Base-by-base conservation (phyloP, 2,329 filamentous ascomycete genomes). In the Westerdykella sp. region DNA sequence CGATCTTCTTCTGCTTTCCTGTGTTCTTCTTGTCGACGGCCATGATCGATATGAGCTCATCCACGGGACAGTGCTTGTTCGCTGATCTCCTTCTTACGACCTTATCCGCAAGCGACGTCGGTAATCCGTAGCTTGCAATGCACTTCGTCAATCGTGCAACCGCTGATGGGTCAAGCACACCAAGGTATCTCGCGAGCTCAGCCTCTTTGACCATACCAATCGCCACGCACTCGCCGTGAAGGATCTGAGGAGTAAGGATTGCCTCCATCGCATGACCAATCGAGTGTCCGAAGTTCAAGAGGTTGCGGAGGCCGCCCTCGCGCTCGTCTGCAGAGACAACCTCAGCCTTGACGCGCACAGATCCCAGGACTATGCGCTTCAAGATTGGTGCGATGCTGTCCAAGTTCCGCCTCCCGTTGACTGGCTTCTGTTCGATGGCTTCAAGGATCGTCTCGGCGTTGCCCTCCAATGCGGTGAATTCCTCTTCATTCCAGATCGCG, bases 141-240 rank as follows among this genome's bases (percentile, higher is more conserved):
- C 90, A 97, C 68, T 97, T 97, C 43, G 84, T 80, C 40, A 98
- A 73, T 44, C 93, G 83, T 9, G 93, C 87, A 11, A 98, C 90
- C 25, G 91, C 93, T 43, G 85, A 86, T 5, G 87, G 87, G 40
- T 84, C 83, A 23, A 98, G 73, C 14, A 95, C 77, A 34, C 93
- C 93, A 1, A 98, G 76, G 66, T 90, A 87, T 44, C 93, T 84
- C 18, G 93, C 87, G 43, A 98, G 73, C 66, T 97, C 93, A 10
- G 91, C 93, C 69, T 98, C 93, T 66, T 94, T 95, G 46, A 97
- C 87, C 93, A 98, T 98, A 21, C 93, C 93, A 55, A 98, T 95
- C 16, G 93, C 88, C 10, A 98, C 91, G 50, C 87, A 89, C 65
- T 98, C 93, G 47, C 93, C 93, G 60, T 98, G 93, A 6, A 98